Evolutionary conservation across 2,329 filamentous ascomycete genomes (phyloP).

Genomic region (Parasarocladium wereldwijsianum): DNA sequence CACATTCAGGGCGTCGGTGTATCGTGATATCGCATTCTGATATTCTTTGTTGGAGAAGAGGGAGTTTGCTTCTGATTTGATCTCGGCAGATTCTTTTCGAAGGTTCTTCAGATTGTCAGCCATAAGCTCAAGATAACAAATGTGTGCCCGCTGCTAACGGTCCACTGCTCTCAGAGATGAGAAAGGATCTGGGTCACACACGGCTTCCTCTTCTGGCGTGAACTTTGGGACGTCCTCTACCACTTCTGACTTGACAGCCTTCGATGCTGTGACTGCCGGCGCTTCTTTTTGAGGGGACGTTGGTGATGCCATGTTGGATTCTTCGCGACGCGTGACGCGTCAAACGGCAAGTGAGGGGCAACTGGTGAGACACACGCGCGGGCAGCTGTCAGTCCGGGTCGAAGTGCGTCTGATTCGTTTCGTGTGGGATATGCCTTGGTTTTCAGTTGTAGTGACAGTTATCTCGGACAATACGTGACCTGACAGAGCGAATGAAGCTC

Average conservation of each 20-base stretch:
- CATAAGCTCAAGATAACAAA: background rate
- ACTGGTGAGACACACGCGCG: no score
- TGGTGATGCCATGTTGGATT: no score
- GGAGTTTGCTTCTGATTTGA: conserved; percentile 64
- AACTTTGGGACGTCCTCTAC: conserved; percentile 22
- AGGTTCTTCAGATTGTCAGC: conserved; percentile 34
- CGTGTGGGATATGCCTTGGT: conserved; percentile 1
- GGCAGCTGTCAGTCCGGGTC: no score
- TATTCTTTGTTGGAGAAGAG: conserved; percentile 63
- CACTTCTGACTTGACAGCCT: conserved; percentile 7
- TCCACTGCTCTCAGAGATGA: no score
- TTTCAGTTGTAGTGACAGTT: no score
- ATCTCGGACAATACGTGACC: no score
- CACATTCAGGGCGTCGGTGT: conserved; percentile 63
- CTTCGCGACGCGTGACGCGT: no score
- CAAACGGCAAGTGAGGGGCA: no score
- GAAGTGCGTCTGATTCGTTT: no score
- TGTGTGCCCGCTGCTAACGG: no score
- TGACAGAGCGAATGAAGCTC: no score
- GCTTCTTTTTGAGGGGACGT: no score
- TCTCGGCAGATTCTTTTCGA: conserved; percentile 53
- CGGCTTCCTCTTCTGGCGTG: conserved; percentile 41
- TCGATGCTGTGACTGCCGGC: background rate
- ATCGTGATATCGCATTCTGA: conserved; percentile 64
- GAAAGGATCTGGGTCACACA: conserved; percentile 15